Base-by-base conservation (phyloP, 192 early-diverging fungal genomes). In the Mortierella hygrophila region DNA sequence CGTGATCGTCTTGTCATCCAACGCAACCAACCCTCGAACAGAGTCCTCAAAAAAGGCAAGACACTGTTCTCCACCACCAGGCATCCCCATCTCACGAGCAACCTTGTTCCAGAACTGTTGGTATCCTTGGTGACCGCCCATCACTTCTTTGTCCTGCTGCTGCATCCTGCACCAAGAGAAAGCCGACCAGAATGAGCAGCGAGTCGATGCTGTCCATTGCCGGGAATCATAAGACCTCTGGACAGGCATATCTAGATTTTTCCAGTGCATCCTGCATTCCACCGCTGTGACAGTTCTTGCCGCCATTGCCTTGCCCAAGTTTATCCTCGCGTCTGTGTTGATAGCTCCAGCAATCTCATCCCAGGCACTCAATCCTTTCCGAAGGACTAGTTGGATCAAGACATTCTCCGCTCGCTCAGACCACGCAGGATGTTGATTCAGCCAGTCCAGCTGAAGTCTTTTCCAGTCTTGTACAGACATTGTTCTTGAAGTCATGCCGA, bases 191-290 rank as follows among this genome's bases (percentile, higher is more conserved):
- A 57, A 57, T 26, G 21, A 23, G 8, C n/a, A 11, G 6, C n/a
- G 55, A 26, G 55, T 57, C 5, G 55, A 57, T 26, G 55, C 23
- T 9, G 55, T 57, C 55, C 55, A 57, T 26, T 57, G 23, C 55
- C 55, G 21, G 8, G 55, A 57, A n/a, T 57, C 55, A 10, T 26
- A 57, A 9, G 55, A 5, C 6, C 55, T 57, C 55, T 57, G 21
- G 8, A 57, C 55, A 18, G 55, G 55, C n/a, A 57, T 57, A 26
- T 57, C 55, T n/a, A 57, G 55, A 57, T 57, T 57, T 26, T 57
- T 57, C 55, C 55, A 57, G 55, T 57, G 55, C 23, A 57, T 57
- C 55, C 55, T 57, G 55, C 55, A 57, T 57, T 57, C 55, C 8
- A 23, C 23, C 21, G 55, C 23, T 8, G 55, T 57, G 55, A 57